Conservation (phyloP, 1,284 basidiomycete species). For the Trichosporon sp. region DNA sequence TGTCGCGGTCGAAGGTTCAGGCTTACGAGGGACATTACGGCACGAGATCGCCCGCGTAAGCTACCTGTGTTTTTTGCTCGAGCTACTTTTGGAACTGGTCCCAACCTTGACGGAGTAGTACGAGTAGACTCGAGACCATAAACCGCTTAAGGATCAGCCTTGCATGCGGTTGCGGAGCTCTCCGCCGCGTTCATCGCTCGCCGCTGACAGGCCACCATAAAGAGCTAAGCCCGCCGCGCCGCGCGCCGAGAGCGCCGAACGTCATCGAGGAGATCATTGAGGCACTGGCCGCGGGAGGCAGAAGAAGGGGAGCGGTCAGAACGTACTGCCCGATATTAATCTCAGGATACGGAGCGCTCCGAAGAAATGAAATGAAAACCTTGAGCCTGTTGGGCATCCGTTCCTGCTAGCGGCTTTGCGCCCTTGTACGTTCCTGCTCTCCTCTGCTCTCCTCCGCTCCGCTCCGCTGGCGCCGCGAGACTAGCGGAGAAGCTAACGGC, state of each 20-base stretch:
- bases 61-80: background rate
- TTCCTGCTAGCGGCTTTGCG: background rate
- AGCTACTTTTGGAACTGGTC: background rate
- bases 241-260: too few relatives aligned
- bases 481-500: too few relatives aligned
- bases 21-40: background rate
- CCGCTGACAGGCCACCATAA: background rate
- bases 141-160: too few relatives aligned
- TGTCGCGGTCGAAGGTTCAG: background rate
- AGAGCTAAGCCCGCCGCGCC: too few relatives aligned
- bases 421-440: background rate
- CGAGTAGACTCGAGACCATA: too few relatives aligned
- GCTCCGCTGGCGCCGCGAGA: too few relatives aligned
- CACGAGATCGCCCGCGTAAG: constrained; percentile 7
- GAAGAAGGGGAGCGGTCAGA: too few relatives aligned
- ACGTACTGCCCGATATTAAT: background rate
- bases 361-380: background rate
- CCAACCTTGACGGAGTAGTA: too few relatives aligned
- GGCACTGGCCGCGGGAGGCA: background rate
- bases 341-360: background rate
- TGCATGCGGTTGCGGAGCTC: too few relatives aligned
- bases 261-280: too few relatives aligned
- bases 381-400: background rate
- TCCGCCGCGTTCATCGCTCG: background rate
- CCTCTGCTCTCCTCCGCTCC: too few relatives aligned